Conservation (phyloP, 169 alveolate genomes). For the Plasmodium gonderi region DNA sequence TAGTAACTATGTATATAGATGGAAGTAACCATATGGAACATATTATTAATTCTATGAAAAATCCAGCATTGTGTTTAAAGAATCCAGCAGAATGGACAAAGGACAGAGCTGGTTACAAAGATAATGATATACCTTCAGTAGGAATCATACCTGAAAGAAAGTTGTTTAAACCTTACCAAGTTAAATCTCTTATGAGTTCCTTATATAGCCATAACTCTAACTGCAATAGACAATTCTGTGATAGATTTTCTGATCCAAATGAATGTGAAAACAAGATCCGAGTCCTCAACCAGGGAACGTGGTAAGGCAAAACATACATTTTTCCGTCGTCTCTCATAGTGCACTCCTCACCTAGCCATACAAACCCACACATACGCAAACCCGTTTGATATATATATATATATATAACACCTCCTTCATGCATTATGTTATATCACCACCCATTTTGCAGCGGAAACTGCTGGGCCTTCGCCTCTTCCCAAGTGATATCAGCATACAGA, state of each 20-base stretch:
- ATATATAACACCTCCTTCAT: not conserved
- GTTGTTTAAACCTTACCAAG: slow-evolving; percentile 19
- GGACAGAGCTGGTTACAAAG: slow-evolving; percentile 60
- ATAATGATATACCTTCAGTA: slow-evolving; percentile 35
- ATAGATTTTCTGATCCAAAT: slow-evolving; percentile 40
- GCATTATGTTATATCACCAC: not conserved
- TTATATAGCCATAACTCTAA: slow-evolving; percentile 11
- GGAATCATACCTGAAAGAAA: slow-evolving; percentile 52
- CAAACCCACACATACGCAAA: not conserved
- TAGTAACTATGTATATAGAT: slow-evolving; percentile 14
- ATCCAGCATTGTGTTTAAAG: slow-evolving; percentile 55
- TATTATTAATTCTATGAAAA: slow-evolving; percentile 16
- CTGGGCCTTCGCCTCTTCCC: slow-evolving; percentile 68
- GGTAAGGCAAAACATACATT: slow-evolving; percentile 8
- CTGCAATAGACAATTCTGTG: slow-evolving; percentile 32
- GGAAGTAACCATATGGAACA: slow-evolving; percentile 47
- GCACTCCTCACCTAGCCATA: not conserved
- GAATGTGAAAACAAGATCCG: slow-evolving; percentile 52
- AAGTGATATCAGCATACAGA: slow-evolving; percentile 34
- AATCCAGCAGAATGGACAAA: slow-evolving; percentile 38
- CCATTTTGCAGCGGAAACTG: slow-evolving; percentile 41
- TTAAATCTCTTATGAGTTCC: slow-evolving; percentile 23
- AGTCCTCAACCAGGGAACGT: slow-evolving; percentile 56
- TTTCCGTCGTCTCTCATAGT: not conserved
- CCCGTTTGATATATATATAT: not conserved